phyloP scores from a whole-genome alignment of 129 eudicot genomes.

The Flaveria ramosissima region DNA sequence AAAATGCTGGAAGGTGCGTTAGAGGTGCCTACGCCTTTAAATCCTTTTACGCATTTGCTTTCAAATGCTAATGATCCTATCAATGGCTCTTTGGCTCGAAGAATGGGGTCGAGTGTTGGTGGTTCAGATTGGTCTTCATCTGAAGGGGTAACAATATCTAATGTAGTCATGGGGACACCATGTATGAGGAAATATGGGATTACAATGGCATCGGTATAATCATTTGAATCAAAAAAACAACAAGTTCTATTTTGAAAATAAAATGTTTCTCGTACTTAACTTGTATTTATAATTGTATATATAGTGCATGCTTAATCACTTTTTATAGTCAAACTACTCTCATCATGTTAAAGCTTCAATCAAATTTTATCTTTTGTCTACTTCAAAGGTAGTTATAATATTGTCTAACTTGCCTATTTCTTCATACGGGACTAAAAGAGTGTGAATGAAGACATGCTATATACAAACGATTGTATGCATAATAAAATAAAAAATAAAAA shows the following conservation, averaged over 20 bases:
- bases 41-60: constrained; percentile 28
- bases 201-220: constrained; percentile 21
- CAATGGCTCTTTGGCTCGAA: neutral
- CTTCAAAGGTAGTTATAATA: too few species aligned
- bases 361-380: too few species aligned
- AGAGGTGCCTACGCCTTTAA: constrained; percentile 23
- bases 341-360: too few species aligned
- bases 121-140: constrained; percentile 28
- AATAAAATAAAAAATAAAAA: too few species aligned
- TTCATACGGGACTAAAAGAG: too few species aligned
- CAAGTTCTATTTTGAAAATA: neutral
- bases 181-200: constrained; percentile 23
- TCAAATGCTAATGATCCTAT: neutral
- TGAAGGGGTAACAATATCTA: neutral
- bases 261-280: neutral
- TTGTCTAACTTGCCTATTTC: too few species aligned
- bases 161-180: constrained; percentile 10
- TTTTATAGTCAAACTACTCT: too few species aligned
- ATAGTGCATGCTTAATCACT: too few species aligned
- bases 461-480: too few species aligned
- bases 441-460: too few species aligned
- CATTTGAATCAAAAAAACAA: neutral
- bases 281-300: neutral
- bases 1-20: constrained; percentile 35
- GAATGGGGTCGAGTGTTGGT: constrained; percentile 15